Percentiles rank a stretch among this genome's conserved stretches.
Conservation (phyloP, 2,329 filamentous ascomycete genomes). For the Talaromyces amestolkiae region DNA sequence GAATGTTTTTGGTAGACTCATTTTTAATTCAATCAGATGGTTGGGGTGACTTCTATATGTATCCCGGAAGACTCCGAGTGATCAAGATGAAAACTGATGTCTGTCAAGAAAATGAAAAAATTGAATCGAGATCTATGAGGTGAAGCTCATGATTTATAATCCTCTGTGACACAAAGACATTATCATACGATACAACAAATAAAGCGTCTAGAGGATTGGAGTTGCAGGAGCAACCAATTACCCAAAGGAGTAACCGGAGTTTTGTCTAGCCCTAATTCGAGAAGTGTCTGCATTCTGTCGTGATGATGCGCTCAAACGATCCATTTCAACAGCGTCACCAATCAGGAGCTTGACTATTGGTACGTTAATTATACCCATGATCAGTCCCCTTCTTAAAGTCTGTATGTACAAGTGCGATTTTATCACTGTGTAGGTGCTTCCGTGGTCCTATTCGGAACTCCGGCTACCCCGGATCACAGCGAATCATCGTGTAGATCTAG, state of each 20-base stretch:
- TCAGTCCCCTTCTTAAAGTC: neutral
- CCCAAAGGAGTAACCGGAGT: slow-evolving; percentile 15
- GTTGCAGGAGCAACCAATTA: slow-evolving; percentile 2
- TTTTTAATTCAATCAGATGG: slow-evolving; percentile 1
- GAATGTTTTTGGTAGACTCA: slow-evolving; percentile 61
- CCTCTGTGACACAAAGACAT: neutral
- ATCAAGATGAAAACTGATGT: neutral
- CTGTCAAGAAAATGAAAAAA: neutral
- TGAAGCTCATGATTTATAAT: neutral
- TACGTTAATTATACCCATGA: too few species aligned
- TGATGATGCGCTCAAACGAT: neutral
- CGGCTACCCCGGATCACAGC: neutral
- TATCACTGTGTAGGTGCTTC: neutral
- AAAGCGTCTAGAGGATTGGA: neutral
- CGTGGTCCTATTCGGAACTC: neutral
- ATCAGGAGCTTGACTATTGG: neutral
- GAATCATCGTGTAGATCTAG: neutral
- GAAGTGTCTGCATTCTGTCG: neutral
- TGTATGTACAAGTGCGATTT: neutral
- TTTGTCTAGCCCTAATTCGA: neutral
- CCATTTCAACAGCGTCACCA: neutral
- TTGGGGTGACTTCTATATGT: neutral
- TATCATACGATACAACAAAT: neutral
- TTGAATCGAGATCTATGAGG: neutral
- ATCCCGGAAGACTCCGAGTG: neutral